phyloP scores from a whole-genome alignment of 1,284 basidiomycete species.

The Cystobasidium slooffiae region DNA sequence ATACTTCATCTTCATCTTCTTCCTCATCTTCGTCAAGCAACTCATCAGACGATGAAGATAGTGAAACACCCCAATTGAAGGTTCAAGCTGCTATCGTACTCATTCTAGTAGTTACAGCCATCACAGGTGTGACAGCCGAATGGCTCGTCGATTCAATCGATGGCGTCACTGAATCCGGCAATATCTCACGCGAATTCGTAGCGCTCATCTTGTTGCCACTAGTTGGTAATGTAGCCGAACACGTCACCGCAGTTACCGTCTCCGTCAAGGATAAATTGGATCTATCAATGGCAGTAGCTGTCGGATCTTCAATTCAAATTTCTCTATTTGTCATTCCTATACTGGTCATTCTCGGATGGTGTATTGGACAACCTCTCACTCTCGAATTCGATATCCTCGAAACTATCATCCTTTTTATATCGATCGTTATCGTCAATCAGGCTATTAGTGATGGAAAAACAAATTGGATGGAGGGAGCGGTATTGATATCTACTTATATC shows the following conservation, averaged over 20 bases:
- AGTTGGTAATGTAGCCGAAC: constrained; percentile 66
- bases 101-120: constrained; percentile 59
- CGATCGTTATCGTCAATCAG: constrained; percentile 77
- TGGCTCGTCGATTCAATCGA: constrained; percentile 79
- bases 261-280: constrained; percentile 75
- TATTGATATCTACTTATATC: constrained; percentile 60
- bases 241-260: constrained; percentile 83
- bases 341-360: constrained; percentile 62
- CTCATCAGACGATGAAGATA: constrained; percentile 58
- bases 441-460: constrained; percentile 81
- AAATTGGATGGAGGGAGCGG: constrained; percentile 67
- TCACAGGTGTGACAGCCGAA: constrained; percentile 76
- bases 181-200: constrained; percentile 72
- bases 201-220: constrained; percentile 81
- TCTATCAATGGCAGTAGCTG: constrained; percentile 76
- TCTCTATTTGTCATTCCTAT: constrained; percentile 79
- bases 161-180: constrained; percentile 62
- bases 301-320: constrained; percentile 89
- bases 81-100: constrained; percentile 59
- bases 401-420: constrained; percentile 61
- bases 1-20: constrained; percentile 33
- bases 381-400: constrained; percentile 59
- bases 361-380: constrained; percentile 60
- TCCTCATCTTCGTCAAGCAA: constrained; percentile 38
- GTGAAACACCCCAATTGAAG: constrained; percentile 62